phyloP scores from a whole-genome alignment of 768 basidiomycete genomes.

The Tulasnella calospora region DNA sequence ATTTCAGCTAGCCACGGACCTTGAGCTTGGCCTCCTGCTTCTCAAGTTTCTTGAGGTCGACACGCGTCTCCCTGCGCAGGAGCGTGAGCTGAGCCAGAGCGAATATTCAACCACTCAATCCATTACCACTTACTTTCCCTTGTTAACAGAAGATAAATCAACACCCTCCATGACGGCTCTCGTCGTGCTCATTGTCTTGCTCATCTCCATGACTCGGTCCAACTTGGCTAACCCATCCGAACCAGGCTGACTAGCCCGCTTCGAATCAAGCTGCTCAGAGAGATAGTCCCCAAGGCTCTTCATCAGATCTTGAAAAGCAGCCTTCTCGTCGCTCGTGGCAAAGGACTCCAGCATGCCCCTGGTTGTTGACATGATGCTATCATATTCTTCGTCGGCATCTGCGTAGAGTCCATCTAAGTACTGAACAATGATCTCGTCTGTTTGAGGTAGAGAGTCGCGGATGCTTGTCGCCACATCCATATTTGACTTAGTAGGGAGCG shows the following conservation, averaged over 20 bases:
- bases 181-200: slow-evolving; percentile 71
- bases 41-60: slow-evolving; percentile 92
- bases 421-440: slow-evolving; percentile 80
- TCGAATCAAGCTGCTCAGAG: slow-evolving; percentile 20
- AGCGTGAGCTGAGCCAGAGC: slow-evolving; percentile 25
- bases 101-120: neutral
- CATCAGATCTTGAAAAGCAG: slow-evolving; percentile 65
- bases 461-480: slow-evolving; percentile 27
- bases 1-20: slow-evolving; percentile 39
- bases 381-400: slow-evolving; percentile 75
- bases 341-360: slow-evolving; percentile 66
- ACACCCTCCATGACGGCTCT: slow-evolving; percentile 77
- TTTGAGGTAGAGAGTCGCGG: slow-evolving; percentile 35
- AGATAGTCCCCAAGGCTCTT: slow-evolving; percentile 42
- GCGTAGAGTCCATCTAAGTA: slow-evolving; percentile 85
- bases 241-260: slow-evolving; percentile 20
- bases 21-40: slow-evolving; percentile 96
- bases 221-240: slow-evolving; percentile 37
- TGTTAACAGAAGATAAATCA: slow-evolving; percentile 86
- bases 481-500: neutral
- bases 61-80: slow-evolving; percentile 61
- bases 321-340: slow-evolving; percentile 49
- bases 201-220: slow-evolving; percentile 85
- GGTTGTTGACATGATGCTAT: slow-evolving; percentile 75
- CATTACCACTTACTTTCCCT: slow-evolving; percentile 66